Base-by-base conservation (phyloP, 2,329 filamentous ascomycete species). In the Fusarium bulbicola region DNA sequence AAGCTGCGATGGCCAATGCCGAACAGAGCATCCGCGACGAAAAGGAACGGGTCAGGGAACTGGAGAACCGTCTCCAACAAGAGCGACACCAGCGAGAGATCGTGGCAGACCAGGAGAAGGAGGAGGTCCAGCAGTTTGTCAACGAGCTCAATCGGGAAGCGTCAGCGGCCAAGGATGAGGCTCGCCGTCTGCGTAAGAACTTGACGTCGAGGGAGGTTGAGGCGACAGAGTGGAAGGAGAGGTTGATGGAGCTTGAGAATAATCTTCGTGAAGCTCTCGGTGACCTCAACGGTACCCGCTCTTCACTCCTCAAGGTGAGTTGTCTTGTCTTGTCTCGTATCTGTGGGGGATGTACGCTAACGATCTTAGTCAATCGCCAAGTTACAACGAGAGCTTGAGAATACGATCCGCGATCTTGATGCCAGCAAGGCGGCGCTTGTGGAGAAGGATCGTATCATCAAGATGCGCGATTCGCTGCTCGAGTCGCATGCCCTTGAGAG, bases 371-470 rank as follows among this genome's bases (percentile, higher is more conserved):
- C 92, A 43, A 94, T 98, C 78, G 91, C 92, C 62, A 96, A 95
- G 80, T 87, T 98, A 63, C 95, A 97, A 77, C 91, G 92, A 67
- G 94, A 97, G 75, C 90, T 98, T 12, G 95, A 97, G 77, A 91
- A 91, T 60, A 96, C 94, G 0, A 87, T 94, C 26, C 90, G 93
- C 52, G 94, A 97, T 70, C 91, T 98, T 28, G 93, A 97, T 75
- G 87, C 88, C 14, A 91, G 92, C 21, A 94, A 93, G 80, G 90
- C 90, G 16, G 90, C 93, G 18, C 84, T 97, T 36, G 90, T 92
- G n/a, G 95, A 98, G 80, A 98, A 97, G 81, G 95, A 98, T 72
- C 91, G 92, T 60, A 88, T 97, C 74, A 92, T 99, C 78, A 94
- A 95, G 78, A 94, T 95, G 80, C 93, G 95, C 20, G 96, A 98